phyloP scores from a whole-genome alignment of 2,329 filamentous ascomycete genomes.

The Leptographium procerum region DNA sequence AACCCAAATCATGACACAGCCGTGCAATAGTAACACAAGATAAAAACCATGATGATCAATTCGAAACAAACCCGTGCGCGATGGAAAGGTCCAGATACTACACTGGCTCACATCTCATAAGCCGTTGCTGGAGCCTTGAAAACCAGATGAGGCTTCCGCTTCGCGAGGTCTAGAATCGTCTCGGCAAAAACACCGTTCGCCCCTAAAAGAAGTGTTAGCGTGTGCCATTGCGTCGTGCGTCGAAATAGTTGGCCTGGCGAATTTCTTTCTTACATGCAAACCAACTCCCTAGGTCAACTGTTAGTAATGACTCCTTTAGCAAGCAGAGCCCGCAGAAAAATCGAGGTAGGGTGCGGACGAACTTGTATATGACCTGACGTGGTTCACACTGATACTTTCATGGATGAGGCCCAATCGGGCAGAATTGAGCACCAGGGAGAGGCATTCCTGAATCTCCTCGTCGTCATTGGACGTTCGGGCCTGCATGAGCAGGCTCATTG shows the following conservation, averaged over 20 bases:
- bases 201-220: slow-evolving; percentile 33
- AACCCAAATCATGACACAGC: too few species aligned
- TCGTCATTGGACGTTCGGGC: slow-evolving; percentile 81
- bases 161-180: slow-evolving; percentile 80
- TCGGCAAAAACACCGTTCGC: slow-evolving; percentile 93
- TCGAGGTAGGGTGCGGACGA: slow-evolving; percentile 18
- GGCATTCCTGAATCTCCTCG: slow-evolving; percentile 62
- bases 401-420: slow-evolving; percentile 74
- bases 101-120: slow-evolving; percentile 36
- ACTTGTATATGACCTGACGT: slow-evolving; percentile 58
- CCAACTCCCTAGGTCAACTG: slow-evolving; percentile 55
- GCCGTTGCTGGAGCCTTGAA: slow-evolving; percentile 55
- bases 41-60: background rate
- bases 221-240: slow-evolving; percentile 1
- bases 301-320: slow-evolving; percentile 7
- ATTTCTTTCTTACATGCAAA: slow-evolving; percentile 56
- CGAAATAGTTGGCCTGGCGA: background rate
- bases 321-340: background rate
- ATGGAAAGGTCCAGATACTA: background rate
- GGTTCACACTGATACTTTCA: slow-evolving; percentile 80
- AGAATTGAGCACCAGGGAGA: slow-evolving; percentile 64
- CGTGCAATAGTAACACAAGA: too few species aligned
- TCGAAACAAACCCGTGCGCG: background rate
- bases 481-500: slow-evolving; percentile 87
- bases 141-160: slow-evolving; percentile 76